Conservation (phyloP, 2,329 filamentous ascomycete genomes). For the Diaporthe vexans region DNA sequence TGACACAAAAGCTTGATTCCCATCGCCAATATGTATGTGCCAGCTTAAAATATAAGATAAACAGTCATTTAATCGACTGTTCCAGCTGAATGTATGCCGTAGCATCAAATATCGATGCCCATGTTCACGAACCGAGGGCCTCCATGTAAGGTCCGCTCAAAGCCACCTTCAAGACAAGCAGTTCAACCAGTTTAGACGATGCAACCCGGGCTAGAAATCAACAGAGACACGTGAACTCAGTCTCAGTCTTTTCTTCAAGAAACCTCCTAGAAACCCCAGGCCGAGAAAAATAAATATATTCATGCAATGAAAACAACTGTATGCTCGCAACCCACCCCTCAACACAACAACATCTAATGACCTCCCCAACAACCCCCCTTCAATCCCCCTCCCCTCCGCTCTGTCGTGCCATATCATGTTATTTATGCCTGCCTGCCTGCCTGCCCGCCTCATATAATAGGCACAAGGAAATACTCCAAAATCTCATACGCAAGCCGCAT, state of each 20-base stretch:
- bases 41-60: too few relatives aligned
- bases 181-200: neutral
- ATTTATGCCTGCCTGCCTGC: too few relatives aligned
- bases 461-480: conserved; percentile 66
- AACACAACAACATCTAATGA: neutral
- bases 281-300: neutral
- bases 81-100: neutral
- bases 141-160: neutral
- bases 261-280: too few relatives aligned
- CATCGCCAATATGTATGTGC: neutral
- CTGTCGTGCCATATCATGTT: neutral
- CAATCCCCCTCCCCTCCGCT: neutral
- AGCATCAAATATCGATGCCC: neutral
- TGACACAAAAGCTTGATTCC: neutral
- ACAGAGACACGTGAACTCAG: neutral
- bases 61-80: too few relatives aligned
- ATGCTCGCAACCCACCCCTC: neutral
- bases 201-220: too few relatives aligned
- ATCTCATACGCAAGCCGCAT: conserved; percentile 67
- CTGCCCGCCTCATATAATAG: conserved; percentile 57
- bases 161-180: too few relatives aligned
- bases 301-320: neutral
- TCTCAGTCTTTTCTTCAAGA: too few relatives aligned
- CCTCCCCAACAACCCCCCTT: neutral
- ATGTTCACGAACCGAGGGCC: neutral